Evolutionary conservation across 2,329 filamentous ascomycete genomes (phyloP).

Genomic region (Hymenoscyphus albidus): DNA sequence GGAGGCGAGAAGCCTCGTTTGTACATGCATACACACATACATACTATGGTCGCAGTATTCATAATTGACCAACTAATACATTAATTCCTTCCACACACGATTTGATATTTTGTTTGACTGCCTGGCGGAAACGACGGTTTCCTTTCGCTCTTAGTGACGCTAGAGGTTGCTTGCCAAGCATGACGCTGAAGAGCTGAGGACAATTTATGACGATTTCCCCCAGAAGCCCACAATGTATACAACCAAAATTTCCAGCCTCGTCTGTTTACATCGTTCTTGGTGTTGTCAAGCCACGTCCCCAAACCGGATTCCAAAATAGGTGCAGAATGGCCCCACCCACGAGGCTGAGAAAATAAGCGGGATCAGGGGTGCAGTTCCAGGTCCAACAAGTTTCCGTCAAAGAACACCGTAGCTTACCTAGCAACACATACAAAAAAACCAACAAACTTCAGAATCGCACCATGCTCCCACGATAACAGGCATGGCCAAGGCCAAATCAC

Average conservation of each 20-base stretch:
- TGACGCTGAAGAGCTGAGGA: background rate
- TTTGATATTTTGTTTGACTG: background rate
- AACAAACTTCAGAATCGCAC: slow-evolving; percentile 23
- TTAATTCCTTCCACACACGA: background rate
- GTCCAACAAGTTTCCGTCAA: slow-evolving; percentile 4
- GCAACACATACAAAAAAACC: background rate
- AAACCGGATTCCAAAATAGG: slow-evolving; percentile 1
- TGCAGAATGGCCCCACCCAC: background rate
- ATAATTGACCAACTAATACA: background rate
- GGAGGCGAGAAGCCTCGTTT: background rate
- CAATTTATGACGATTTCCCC: background rate
- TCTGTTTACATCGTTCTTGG: background rate
- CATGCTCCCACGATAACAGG: slow-evolving; percentile 40
- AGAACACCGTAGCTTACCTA: slow-evolving; percentile 13
- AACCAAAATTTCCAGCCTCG: background rate
- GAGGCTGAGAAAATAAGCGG: slow-evolving; percentile 19
- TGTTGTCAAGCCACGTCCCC: background rate
- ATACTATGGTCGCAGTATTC: background rate
- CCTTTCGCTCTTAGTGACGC: background rate
- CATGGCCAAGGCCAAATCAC: slow-evolving; percentile 43
- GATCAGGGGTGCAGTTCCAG: slow-evolving; percentile 9
- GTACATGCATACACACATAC: background rate
- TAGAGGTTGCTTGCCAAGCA: background rate
- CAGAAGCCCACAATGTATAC: background rate
- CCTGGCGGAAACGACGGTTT: background rate